Evolutionary conservation across 768 basidiomycete species (phyloP).

Genomic region (Solioccasus polychromus): DNA sequence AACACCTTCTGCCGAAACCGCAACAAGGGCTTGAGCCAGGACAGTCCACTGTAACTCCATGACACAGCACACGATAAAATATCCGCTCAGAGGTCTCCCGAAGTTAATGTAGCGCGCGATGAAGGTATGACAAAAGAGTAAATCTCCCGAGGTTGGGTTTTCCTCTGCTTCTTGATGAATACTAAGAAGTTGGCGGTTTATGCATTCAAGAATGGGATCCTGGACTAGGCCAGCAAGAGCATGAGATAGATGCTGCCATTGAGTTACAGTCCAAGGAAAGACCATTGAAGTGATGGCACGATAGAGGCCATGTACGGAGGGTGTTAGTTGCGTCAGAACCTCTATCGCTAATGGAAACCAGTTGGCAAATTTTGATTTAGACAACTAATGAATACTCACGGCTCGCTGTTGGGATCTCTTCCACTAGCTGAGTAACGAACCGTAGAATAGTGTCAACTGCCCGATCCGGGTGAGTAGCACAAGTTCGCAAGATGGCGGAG

Average conservation of each 20-base stretch:
- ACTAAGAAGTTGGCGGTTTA: constrained; percentile 69
- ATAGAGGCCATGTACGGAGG: constrained; percentile 83
- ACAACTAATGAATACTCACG: constrained; percentile 40
- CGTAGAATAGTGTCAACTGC: constrained; percentile 58
- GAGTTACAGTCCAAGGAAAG: constrained; percentile 66
- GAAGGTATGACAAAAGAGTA: constrained; percentile 65
- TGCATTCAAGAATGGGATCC: constrained; percentile 62
- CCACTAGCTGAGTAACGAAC: constrained; percentile 58
- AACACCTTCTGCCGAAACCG: constrained; percentile 31
- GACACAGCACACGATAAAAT: constrained; percentile 87
- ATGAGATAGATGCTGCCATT: constrained; percentile 59
- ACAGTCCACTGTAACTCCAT: constrained; percentile 85
- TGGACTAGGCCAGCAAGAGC: constrained; percentile 61
- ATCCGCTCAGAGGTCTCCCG: constrained; percentile 79
- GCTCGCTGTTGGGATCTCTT: constrained; percentile 49
- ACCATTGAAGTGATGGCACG: constrained; percentile 79
- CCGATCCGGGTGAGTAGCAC: constrained; percentile 49
- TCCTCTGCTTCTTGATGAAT: constrained; percentile 54
- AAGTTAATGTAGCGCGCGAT: constrained; percentile 71
- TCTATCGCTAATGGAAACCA: constrained; percentile 49
- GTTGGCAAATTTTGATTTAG: background rate
- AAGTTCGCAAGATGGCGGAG: constrained; percentile 69
- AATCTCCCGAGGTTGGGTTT: constrained; percentile 29
- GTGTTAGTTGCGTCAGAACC: constrained; percentile 71
- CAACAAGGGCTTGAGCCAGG: constrained; percentile 65